Base-by-base conservation (phyloP, 805 yeast species). In the Kodamaea lidongshanica region DNA sequence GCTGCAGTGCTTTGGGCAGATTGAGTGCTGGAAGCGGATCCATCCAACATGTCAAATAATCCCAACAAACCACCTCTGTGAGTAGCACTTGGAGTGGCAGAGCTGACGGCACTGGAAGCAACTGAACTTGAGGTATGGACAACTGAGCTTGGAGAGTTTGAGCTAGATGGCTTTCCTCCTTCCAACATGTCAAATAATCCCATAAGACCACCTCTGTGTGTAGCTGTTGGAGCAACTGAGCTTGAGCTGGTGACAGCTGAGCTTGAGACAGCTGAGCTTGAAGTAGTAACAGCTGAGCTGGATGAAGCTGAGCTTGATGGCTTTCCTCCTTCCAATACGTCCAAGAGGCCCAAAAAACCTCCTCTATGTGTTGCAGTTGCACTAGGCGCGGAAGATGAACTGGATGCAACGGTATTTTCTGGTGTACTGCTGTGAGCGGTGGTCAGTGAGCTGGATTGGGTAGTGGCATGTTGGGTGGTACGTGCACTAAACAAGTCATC, bases 241-340 rank as follows among this genome's bases (percentile, higher is more conserved):
- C 16, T 27, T 3, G 33, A 21, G 18, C 20, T 32, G 9, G 29
- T 22, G 13, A 32, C 19, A 11, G 40, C 11, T 5, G 37, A 18
- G n/a, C 38, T 36, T 13, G 34, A 24, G 5, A 33, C 24, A 10
- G 38, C 30, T 11, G 34, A 23, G 7, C 37, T 33, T 9, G 37
- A 23, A 12, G 39, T 23, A 20, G 39, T 20, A 5, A 37, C 28
- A 16, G 35, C 31, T 5, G 28, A 36, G 12, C 30, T 30, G 11
- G 34, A 38, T 24, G 35, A 28, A 16, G 32, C 37, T 31, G 37
- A 12, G 39, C 29, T 11, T 16, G 20, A 12, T 13, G 5, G 27
- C 12, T n/a, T n/a, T n/a, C n/a, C n/a, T n/a, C n/a, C n/a, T n/a
- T n/a, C n/a, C n/a, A n/a, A n/a, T n/a, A n/a, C n/a, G n/a, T n/a